Evolutionary conservation across 2,329 filamentous ascomycete species (phyloP).

Genomic region (Ascochyta lentis): DNA sequence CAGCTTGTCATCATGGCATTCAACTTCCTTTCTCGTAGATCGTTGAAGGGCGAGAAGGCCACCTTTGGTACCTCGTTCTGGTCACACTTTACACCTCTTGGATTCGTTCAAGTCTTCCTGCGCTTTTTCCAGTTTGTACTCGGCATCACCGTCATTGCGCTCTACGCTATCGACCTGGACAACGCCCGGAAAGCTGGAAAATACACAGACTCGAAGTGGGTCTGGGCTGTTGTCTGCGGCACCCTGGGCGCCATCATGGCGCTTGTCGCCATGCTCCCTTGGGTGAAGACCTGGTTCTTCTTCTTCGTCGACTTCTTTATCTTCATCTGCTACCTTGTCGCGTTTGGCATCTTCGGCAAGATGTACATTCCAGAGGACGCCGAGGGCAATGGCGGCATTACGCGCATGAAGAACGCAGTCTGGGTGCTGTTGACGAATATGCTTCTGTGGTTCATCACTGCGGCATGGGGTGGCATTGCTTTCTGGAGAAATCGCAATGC

Average conservation of each 20-base stretch:
- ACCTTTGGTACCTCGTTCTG: conserved; percentile 29
- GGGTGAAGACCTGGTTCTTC: conserved; percentile 56
- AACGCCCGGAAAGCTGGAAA: conserved; percentile 54
- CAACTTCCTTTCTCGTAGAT: conserved; percentile 39
- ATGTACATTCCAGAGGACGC: conserved; percentile 77
- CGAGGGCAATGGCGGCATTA: conserved; percentile 67
- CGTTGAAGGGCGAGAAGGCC: conserved; percentile 41
- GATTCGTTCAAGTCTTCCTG: conserved; percentile 61
- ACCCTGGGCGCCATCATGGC: conserved; percentile 29
- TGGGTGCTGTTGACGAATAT: conserved; percentile 81
- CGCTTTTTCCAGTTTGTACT: conserved; percentile 80
- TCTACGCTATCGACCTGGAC: conserved; percentile 60
- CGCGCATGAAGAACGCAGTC: conserved; percentile 84
- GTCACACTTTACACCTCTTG: conserved; percentile 27
- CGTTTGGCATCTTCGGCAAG: conserved; percentile 84
- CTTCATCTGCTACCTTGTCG: conserved; percentile 76
- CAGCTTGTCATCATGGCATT: conserved; percentile 34
- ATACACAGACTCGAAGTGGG: conserved; percentile 48
- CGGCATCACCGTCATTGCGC: conserved; percentile 76
- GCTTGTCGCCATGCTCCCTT: conserved; percentile 69
- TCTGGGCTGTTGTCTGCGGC: conserved; percentile 63
- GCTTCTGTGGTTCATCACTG: conserved; percentile 75
- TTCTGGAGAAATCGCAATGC: conserved; percentile 57
- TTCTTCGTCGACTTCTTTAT: conserved; percentile 75
- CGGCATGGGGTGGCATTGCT: conserved; percentile 61